Evolutionary conservation across 2,329 filamentous ascomycete species (phyloP).

Genomic region (Ceratocystis ficicola): DNA sequence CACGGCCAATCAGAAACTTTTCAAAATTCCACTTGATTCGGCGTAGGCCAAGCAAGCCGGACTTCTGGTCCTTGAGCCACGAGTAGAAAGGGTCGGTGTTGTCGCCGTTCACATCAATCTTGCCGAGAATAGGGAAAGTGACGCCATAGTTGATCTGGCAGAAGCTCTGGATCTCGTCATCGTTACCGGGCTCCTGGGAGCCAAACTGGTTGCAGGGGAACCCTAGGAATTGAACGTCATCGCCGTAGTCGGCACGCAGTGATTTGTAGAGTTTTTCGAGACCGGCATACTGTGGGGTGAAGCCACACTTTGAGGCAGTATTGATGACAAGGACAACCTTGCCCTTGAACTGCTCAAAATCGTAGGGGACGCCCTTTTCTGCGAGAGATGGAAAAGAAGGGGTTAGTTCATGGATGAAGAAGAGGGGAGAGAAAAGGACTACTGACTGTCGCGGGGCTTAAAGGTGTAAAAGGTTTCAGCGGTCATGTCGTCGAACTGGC

Average conservation of each 20-base stretch:
- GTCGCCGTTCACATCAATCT: slow-evolving; percentile 87
- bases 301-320: slow-evolving; percentile 96
- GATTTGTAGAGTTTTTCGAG: slow-evolving; percentile 84
- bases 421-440: background rate
- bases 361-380: slow-evolving; percentile 53
- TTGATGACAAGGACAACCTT: slow-evolving; percentile 96
- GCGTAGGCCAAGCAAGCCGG: slow-evolving; percentile 79
- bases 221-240: slow-evolving; percentile 76
- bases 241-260: slow-evolving; percentile 53
- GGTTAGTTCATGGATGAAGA: background rate
- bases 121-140: slow-evolving; percentile 78
- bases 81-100: slow-evolving; percentile 66
- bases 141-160: slow-evolving; percentile 94
- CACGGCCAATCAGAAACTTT: slow-evolving; percentile 81
- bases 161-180: slow-evolving; percentile 70
- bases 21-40: slow-evolving; percentile 99
- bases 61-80: slow-evolving; percentile 61
- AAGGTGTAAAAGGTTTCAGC: slow-evolving; percentile 59
- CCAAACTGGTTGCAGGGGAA: slow-evolving; percentile 99
- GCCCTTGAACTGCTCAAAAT: slow-evolving; percentile 61
- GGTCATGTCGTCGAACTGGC: slow-evolving; percentile 5
- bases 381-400: slow-evolving; percentile 16
- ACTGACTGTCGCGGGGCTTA: slow-evolving; percentile 67
- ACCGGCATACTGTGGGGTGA: slow-evolving; percentile 87
- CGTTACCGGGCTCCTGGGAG: slow-evolving; percentile 70